A percentile compares a stretch with the other conserved stretches of the same genome.
Evolutionary conservation across 495 filamentous ascomycete genomes (phyloP).

Genomic region (Acidiella bohemica): DNA sequence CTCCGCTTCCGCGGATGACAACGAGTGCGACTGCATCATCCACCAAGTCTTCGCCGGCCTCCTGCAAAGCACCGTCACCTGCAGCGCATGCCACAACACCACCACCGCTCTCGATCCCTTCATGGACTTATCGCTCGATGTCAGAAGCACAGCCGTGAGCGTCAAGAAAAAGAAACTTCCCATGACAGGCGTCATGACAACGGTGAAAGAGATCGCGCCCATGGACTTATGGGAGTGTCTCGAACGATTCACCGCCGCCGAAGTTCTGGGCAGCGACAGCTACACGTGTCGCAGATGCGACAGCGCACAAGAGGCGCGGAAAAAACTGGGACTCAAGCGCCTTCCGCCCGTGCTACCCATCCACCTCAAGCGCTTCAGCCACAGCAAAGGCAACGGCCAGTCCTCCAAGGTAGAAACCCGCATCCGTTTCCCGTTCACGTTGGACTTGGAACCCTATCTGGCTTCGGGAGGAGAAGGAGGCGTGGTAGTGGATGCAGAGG

Average conservation of each 20-base stretch:
- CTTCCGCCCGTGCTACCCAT: constrained; percentile 80
- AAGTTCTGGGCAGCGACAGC: constrained; percentile 47
- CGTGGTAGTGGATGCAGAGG: neutral
- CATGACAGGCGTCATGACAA: constrained; percentile 18
- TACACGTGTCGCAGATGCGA: constrained; percentile 71
- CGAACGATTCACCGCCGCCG: constrained; percentile 59
- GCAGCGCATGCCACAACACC: constrained; percentile 62
- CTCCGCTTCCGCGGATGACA: constrained; percentile 31
- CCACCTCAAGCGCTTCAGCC: constrained; percentile 50
- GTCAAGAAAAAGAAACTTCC: constrained; percentile 33
- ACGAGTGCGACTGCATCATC: constrained; percentile 69
- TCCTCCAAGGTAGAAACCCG: constrained; percentile 67
- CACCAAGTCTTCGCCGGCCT: constrained; percentile 83
- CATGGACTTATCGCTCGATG: constrained; percentile 70
- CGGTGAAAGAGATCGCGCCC: constrained; percentile 13
- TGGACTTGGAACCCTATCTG: constrained; percentile 82
- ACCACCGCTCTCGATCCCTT: constrained; percentile 72
- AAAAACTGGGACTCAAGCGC: constrained; percentile 64
- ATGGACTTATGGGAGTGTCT: constrained; percentile 54
- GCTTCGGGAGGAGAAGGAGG: neutral
- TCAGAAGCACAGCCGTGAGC: constrained; percentile 47
- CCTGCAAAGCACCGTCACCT: constrained; percentile 73
- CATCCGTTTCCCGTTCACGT: constrained; percentile 68
- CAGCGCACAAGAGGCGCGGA: constrained; percentile 53
- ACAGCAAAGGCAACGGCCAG: constrained; percentile 5